These are phyloP conservation scores for Ogataea dorogensis DNA, from an alignment of 805 yeast species.

Conservation along the genomic window DNA sequence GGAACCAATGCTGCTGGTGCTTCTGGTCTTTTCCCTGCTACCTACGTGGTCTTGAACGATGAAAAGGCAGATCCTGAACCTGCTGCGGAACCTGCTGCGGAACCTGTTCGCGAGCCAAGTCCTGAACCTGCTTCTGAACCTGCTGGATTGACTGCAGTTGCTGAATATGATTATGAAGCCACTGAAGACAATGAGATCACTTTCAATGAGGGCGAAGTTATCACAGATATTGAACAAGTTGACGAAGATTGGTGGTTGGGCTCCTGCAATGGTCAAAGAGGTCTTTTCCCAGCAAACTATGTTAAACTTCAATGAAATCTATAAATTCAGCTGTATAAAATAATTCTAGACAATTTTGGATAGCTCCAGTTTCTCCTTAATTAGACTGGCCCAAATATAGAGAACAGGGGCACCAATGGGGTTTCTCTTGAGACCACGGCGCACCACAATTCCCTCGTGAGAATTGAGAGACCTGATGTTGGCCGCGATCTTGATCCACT, in stretches of 20 bases:
- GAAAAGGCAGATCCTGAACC: slow-evolving; percentile 17
- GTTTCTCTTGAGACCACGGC: slow-evolving; percentile 59
- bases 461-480: slow-evolving; percentile 72
- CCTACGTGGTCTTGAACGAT: slow-evolving; percentile 45
- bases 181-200: slow-evolving; percentile 89
- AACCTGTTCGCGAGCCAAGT: slow-evolving; percentile 8
- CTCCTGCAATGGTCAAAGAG: slow-evolving; percentile 69
- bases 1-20: slow-evolving; percentile 41
- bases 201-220: slow-evolving; percentile 80
- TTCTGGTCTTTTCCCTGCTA: slow-evolving; percentile 55
- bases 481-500: slow-evolving; percentile 78
- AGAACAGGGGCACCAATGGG: slow-evolving; percentile 51
- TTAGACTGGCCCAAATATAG: slow-evolving; percentile 43
- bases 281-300: slow-evolving; percentile 89
- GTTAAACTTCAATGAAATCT: slow-evolving; percentile 41
- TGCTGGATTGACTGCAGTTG: slow-evolving; percentile 49
- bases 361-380: slow-evolving; percentile 18
- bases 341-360: slow-evolving; percentile 1
- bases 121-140: slow-evolving; percentile 21
- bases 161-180: slow-evolving; percentile 81
- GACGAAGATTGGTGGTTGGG: slow-evolving; percentile 99
- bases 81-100: slow-evolving; percentile 21
- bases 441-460: slow-evolving; percentile 82
- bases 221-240: slow-evolving; percentile 79
- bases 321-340: slow-evolving; percentile 7